Evolutionary conservation across 768 basidiomycete genomes (phyloP).

Genomic region (Tricholoma hemisulphureum): DNA sequence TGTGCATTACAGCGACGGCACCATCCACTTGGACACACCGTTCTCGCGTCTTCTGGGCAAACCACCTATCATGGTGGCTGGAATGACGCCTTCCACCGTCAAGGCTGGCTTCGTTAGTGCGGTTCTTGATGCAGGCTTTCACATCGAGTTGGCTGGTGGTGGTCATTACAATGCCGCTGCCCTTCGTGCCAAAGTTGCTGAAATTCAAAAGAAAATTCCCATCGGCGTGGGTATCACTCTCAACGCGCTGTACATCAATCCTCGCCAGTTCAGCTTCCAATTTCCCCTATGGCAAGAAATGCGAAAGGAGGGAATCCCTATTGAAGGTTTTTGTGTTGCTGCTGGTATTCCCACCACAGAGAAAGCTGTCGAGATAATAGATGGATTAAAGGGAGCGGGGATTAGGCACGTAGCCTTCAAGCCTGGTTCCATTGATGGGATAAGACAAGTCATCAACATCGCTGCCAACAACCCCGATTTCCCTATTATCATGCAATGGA

Average conservation of each 20-base stretch:
- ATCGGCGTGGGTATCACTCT: conserved; percentile 90
- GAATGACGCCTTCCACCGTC: conserved; percentile 98
- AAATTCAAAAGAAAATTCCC: conserved; percentile 83
- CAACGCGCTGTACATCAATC: conserved; percentile 97
- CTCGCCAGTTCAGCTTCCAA: conserved; percentile 95
- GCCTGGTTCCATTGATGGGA: conserved; percentile 96
- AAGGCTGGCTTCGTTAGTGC: conserved; percentile 94
- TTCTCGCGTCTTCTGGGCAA: conserved; percentile 96
- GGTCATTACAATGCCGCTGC: conserved; percentile 94
- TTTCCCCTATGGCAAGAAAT: conserved; percentile 98
- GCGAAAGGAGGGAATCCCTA: conserved; percentile 89
- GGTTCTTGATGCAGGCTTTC: conserved; percentile 89
- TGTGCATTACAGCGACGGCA: conserved; percentile 69
- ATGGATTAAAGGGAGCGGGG: conserved; percentile 73
- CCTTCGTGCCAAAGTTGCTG: conserved; percentile 86
- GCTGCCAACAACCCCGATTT: conserved; percentile 92
- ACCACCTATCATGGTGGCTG: conserved; percentile 98
- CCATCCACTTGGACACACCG: conserved; percentile 89
- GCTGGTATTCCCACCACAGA: conserved; percentile 96
- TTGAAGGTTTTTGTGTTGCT: conserved; percentile 99
- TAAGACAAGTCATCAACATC: conserved; percentile 95
- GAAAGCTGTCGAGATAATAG: conserved; percentile 96
- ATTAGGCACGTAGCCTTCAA: conserved; percentile 98
- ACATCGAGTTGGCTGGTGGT: conserved; percentile 96
- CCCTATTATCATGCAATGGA: conserved; percentile 99